Percentiles rank a stretch among this genome's conserved stretches.
Evolutionary conservation across 495 filamentous ascomycete genomes (phyloP).

Genomic region (Daldinia vernicosa): DNA sequence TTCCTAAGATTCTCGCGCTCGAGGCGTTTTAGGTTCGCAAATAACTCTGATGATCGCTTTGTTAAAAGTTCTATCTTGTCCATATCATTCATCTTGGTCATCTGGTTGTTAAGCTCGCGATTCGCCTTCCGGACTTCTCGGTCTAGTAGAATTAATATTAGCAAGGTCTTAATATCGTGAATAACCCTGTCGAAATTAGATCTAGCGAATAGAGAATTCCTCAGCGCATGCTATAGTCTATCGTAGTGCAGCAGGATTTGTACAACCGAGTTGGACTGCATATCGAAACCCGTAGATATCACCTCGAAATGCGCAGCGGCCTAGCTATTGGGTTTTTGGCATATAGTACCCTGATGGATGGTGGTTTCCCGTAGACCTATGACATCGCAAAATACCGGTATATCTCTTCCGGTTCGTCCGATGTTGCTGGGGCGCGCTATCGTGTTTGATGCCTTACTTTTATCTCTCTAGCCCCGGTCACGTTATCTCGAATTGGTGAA

Average conservation of each 20-base stretch:
- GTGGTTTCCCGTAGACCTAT: constrained; percentile 8
- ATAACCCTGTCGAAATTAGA: constrained; percentile 9
- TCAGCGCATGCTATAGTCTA: constrained; percentile 6
- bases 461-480: neutral
- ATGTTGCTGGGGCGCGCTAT: constrained; percentile 1
- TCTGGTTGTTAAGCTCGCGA: constrained; percentile 82
- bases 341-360: constrained; percentile 1
- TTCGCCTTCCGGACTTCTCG: constrained; percentile 89
- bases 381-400: constrained; percentile 11
- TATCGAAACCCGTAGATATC: constrained; percentile 10
- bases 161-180: constrained; percentile 12
- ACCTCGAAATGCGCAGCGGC: neutral
- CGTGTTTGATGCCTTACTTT: constrained; percentile 1
- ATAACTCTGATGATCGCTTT: constrained; percentile 88
- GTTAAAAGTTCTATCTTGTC: constrained; percentile 85
- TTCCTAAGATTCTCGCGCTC: constrained; percentile 94
- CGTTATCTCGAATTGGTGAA: constrained; percentile 7
- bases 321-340: neutral
- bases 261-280: constrained; percentile 12
- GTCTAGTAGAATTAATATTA: constrained; percentile 50
- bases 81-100: constrained; percentile 77
- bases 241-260: constrained; percentile 6
- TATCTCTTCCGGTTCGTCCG: constrained; percentile 7
- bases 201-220: neutral
- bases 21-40: constrained; percentile 92